These are phyloP conservation scores for Leishmania major DNA, from an alignment of 208 protist genomes.

Conservation along the genomic window DNA sequence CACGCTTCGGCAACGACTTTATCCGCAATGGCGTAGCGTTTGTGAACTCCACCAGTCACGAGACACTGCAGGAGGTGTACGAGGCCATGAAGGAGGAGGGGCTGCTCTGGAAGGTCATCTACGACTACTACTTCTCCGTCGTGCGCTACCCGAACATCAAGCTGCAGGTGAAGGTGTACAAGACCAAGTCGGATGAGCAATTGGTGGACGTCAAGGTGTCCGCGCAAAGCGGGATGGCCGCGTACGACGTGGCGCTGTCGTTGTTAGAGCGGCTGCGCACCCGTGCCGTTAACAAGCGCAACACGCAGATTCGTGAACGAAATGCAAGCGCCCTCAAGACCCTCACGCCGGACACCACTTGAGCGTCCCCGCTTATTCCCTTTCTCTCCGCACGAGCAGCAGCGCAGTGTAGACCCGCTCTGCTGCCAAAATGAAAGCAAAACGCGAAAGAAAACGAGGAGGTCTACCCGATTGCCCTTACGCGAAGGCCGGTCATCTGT, in stretches of 20 bases:
- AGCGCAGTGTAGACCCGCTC: not conserved
- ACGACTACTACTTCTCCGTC: conserved; percentile 77
- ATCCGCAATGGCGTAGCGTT: conserved; percentile 86
- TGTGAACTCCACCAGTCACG: conserved; percentile 25
- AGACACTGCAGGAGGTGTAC: conserved; percentile 63
- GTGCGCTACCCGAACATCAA: conserved; percentile 76
- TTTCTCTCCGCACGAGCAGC: not conserved
- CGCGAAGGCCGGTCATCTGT: not conserved
- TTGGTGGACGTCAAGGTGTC: conserved; percentile 82
- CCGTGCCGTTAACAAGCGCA: conserved; percentile 39
- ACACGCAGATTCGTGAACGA: conserved; percentile 11
- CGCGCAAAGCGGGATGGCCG: conserved; percentile 71
- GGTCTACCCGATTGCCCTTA: not conserved
- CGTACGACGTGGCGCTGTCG: conserved; percentile 49
- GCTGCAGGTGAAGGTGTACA: conserved; percentile 85
- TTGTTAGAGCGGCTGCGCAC: conserved; percentile 72
- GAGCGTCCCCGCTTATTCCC: not conserved
- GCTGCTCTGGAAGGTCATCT: conserved; percentile 73
- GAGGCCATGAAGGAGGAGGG: conserved; percentile 72
- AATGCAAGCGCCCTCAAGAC: not conserved
- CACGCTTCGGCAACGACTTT: conserved; percentile 83
- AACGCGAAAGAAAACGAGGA: not conserved
- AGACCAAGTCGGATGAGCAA: conserved; percentile 55
- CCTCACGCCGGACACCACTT: not conserved
- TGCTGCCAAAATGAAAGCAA: not conserved